phyloP scores from a whole-genome alignment of 2,329 filamentous ascomycete species.

The Aspergillus sojae region DNA sequence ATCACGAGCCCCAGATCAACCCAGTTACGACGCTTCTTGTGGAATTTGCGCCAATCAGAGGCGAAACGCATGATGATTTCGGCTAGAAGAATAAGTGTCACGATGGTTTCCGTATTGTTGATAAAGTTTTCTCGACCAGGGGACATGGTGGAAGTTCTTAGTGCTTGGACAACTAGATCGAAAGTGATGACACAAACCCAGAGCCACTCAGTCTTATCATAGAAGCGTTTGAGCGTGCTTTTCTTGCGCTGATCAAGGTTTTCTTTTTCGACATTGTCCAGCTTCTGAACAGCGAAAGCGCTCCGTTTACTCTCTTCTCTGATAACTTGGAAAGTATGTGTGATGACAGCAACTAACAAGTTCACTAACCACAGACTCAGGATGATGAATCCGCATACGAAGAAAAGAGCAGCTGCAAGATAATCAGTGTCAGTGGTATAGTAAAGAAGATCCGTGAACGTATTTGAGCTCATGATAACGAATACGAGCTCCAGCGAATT shows the following conservation, averaged over 20 bases:
- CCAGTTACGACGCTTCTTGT: conserved; percentile 71
- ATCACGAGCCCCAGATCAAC: conserved; percentile 80
- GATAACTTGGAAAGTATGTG: conserved; percentile 97
- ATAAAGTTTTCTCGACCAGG: conserved; percentile 65
- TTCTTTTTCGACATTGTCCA: conserved; percentile 50
- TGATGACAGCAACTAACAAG: conserved; percentile 92
- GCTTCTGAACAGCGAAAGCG: conserved; percentile 81
- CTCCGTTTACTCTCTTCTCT: conserved; percentile 93
- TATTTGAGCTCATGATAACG: conserved; percentile 98
- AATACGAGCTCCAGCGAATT: conserved; percentile 94
- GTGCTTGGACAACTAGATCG: conserved; percentile 76
- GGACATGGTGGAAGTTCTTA: conserved; percentile 77
- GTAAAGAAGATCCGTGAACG: conserved; percentile 93
- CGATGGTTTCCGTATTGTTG: conserved; percentile 68
- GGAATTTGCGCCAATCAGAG: conserved; percentile 80
- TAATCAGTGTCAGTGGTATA: conserved; percentile 92
- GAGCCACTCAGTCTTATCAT: conserved; percentile 71
- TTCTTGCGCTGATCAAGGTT: conserved; percentile 32
- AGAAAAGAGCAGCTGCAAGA: conserved; percentile 78
- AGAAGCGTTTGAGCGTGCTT: conserved; percentile 67
- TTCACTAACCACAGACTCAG: conserved; percentile 97
- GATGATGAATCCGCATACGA: conserved; percentile 74
- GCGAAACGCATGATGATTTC: conserved; percentile 82
- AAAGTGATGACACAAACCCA: conserved; percentile 83
- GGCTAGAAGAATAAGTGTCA: conserved; percentile 75